Base-by-base conservation (phyloP, 345 rosid species). In the Eutrema heterophyllum region DNA sequence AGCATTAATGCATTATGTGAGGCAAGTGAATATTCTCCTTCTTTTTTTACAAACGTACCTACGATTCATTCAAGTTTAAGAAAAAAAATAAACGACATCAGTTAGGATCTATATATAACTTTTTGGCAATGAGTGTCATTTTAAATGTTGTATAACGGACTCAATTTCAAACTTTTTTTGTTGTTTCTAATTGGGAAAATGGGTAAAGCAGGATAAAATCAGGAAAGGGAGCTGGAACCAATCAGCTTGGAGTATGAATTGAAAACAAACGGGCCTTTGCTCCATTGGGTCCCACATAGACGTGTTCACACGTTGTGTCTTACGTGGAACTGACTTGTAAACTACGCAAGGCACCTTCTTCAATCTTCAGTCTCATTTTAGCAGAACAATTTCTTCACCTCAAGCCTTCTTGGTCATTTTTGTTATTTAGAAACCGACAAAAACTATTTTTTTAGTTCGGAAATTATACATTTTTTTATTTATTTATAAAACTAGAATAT, bases 261-360 rank as follows among this genome's bases (percentile, higher is more conserved):
- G 24, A 14, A 46, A 50, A n/a, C 21, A 39, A 41, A 32, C 1
- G 24, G 69, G 57, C 0, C 45, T 45, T 9, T 1, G n/a, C 26
- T 7, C 0, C 0, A 4, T 0, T 45, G 46, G 83, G 77, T 0
- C 78, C 86, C 16, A 71, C 77, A n/a, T 16, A 33, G 78, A 83
- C 88, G 76, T 75, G 74, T 38, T 16, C 68, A 65, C 86, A 84
- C 93, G 87, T 84, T 69, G 48, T 67, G 15, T 82, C 86, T 72
- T 29, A 84, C 84, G 84, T 86, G 90, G 88, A 79, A 16, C 21
- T 83, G 80, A 84, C 88, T 78, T 75, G 4, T 56, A 61, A 65
- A 38, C 63, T 58, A 82, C 67, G 85, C 75, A 74, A 80, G 32
- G 62, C 40, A 78, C 58, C 33, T 68, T 45, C 63, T 30, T 11